Percentiles rank a stretch among this genome's conserved stretches.
phyloP scores from a whole-genome alignment of 2,329 filamentous ascomycete genomes.

The Hypoxylon sp. region DNA sequence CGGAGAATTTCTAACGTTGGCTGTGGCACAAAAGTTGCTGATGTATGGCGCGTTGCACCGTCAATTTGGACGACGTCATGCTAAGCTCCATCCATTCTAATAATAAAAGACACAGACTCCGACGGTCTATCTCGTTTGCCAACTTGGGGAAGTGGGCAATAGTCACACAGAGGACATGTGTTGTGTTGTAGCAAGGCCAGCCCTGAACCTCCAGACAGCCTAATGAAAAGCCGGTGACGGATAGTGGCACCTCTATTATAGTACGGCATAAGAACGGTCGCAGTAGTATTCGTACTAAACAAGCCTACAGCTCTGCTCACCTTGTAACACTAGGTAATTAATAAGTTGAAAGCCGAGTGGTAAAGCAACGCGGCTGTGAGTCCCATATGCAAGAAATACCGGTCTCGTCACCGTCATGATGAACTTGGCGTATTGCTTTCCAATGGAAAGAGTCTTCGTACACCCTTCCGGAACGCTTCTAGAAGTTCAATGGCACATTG shows the following conservation, averaged over 20 bases:
- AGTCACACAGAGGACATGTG: conserved; percentile 5
- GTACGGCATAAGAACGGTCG: background rate
- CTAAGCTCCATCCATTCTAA: conserved; percentile 24
- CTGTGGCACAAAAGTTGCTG: background rate
- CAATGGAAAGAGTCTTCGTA: background rate
- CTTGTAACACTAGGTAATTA: background rate
- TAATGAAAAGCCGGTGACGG: background rate
- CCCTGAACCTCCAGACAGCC: background rate
- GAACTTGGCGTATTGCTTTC: background rate
- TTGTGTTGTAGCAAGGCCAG: conserved; percentile 11
- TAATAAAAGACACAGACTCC: conserved; percentile 21
- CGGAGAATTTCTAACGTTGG: conserved; percentile 25
- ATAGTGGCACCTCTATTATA: conserved; percentile 2
- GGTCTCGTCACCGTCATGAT: background rate
- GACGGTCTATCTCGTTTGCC: conserved; percentile 14
- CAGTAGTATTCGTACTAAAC: background rate
- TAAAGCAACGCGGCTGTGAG: background rate
- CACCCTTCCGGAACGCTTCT: conserved; percentile 17
- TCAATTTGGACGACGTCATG: conserved; percentile 24
- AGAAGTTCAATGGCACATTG: conserved; percentile 26
- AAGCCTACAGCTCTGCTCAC: background rate
- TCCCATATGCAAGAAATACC: background rate
- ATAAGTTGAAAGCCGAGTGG: background rate
- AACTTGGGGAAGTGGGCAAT: background rate
- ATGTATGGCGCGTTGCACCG: conserved; percentile 6